Evolutionary conservation across 2,329 filamentous ascomycete species (phyloP), one percentile per base, ranked within the genome.

Genomic region (Beauveria scarabaeidicola): DNA sequence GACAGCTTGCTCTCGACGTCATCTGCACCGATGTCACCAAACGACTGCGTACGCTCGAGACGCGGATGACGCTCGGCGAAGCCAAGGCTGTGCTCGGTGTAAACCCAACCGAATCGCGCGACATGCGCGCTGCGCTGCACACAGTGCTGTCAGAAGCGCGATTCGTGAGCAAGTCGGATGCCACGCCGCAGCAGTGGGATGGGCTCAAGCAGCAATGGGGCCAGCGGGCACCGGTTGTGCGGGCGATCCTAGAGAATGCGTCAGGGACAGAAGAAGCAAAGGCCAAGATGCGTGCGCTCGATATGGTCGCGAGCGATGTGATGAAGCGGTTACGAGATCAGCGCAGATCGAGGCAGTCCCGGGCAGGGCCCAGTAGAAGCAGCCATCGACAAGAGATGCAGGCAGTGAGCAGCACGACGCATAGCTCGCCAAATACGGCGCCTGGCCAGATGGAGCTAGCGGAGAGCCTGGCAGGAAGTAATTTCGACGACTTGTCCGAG

Each of bases 21-120:
- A 86, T 95, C 25, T 91, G 88, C 68, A 87, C 84, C 29, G 89
- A 93, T 72, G 88, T 93, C 32, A 92, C 89, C 1, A 94, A 94
- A 73, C 79, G 88, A 21, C 86, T 92, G 77, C 83, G 90, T 19
- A 66, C 83, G 76, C 13, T 84, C 60, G 82, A 85, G 52, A 80
- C 78, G 38, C 78, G 82, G n/a, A 85, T 93, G 80, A 86, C 84
- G 1, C 81, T 93, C 48, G 81, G 84, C 1, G 86, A 91, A 61
- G 89, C 88, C 5, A 92, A 91, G 70, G 89, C 88, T 17, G 65
- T 73, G 1, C 68, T 81, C 13, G 74, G 74, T 0, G 62, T 79
- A 43, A 77, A 80, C 60, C 77, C 78, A 0, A 68, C 72, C 41
- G 66, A 78, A 64, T 69, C 72, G 3, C 83, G 89, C 29, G 79